Conservation (phyloP, 2,329 filamentous ascomycete species). For the Atkinsonella texensis region DNA sequence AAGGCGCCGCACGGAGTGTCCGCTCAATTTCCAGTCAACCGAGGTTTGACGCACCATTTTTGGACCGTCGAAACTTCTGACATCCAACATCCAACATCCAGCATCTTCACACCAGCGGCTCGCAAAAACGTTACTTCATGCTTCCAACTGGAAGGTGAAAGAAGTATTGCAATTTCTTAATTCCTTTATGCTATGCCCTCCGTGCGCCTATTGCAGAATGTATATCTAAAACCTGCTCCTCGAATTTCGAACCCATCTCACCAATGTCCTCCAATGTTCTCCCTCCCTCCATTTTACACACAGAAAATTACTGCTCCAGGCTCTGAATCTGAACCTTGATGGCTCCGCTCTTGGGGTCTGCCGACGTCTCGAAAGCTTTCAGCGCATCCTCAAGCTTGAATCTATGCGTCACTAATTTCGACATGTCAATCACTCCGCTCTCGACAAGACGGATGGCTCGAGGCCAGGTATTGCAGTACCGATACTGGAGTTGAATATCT, state of each 20-base stretch:
- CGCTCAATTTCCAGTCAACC: too few species aligned
- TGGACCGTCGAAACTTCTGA: too few species aligned
- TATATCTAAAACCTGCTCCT: background rate
- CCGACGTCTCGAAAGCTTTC: constrained; percentile 80
- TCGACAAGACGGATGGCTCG: constrained; percentile 79
- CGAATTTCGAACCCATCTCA: background rate
- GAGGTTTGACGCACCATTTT: too few species aligned
- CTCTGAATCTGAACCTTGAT: constrained; percentile 96
- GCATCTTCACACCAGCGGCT: too few species aligned
- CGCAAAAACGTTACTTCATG: too few species aligned
- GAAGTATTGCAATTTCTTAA: background rate
- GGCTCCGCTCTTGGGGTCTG: constrained; percentile 81
- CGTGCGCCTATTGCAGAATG: background rate
- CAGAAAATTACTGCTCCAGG: constrained; percentile 32
- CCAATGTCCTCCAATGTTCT: background rate
- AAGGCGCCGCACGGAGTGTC: too few species aligned
- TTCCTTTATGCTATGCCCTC: background rate
- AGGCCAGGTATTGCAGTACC: constrained; percentile 94
- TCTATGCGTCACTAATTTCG: constrained; percentile 76
- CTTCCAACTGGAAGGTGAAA: too few species aligned
- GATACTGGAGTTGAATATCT: constrained; percentile 92
- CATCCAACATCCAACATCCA: too few species aligned
- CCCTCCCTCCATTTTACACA: background rate
- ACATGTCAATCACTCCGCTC: constrained; percentile 72
- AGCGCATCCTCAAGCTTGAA: constrained; percentile 77